phyloP scores from a whole-genome alignment of 2,329 filamentous ascomycete genomes.

The Stemphylium beticola region DNA sequence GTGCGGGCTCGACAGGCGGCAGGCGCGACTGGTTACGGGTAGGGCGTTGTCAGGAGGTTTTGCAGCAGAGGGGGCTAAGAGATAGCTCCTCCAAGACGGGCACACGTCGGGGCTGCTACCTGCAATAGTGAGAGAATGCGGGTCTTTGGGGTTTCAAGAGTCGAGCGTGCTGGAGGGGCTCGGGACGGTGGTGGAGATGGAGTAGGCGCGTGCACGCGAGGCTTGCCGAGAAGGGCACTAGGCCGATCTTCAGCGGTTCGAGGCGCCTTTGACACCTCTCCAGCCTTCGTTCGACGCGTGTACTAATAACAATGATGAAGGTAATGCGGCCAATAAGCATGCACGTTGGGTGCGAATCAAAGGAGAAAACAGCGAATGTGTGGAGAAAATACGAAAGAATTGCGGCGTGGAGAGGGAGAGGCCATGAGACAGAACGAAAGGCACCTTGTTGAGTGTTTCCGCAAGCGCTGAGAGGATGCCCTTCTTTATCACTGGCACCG shows the following conservation, averaged over 20 bases:
- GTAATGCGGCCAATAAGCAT: conserved; percentile 8
- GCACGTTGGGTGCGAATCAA: not conserved
- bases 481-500: conserved; percentile 33
- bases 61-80: conserved; percentile 4
- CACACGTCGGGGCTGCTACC: conserved; percentile 6
- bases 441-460: conserved; percentile 14
- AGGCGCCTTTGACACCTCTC: conserved; percentile 15
- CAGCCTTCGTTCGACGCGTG: conserved; percentile 13
- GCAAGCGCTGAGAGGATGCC: conserved; percentile 40
- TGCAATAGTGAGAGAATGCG: conserved; percentile 15
- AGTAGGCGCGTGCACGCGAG: conserved; percentile 39
- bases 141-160: conserved; percentile 34
- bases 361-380: conserved; percentile 11
- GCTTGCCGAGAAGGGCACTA: conserved; percentile 39
- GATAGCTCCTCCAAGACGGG: conserved; percentile 1
- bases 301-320: conserved; percentile 1
- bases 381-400: conserved; percentile 7
- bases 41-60: conserved; percentile 13
- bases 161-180: conserved; percentile 32
- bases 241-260: conserved; percentile 20
- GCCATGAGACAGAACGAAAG: conserved; percentile 19
- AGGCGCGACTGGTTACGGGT: conserved; percentile 21
- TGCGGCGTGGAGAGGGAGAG: too few species aligned
- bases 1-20: conserved; percentile 29
- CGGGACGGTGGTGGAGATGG: conserved; percentile 26